Percentiles rank a stretch among this genome's conserved stretches.
phyloP scores from a whole-genome alignment of 805 yeast species.

The Wickerhamomyces kurtzmanii region DNA sequence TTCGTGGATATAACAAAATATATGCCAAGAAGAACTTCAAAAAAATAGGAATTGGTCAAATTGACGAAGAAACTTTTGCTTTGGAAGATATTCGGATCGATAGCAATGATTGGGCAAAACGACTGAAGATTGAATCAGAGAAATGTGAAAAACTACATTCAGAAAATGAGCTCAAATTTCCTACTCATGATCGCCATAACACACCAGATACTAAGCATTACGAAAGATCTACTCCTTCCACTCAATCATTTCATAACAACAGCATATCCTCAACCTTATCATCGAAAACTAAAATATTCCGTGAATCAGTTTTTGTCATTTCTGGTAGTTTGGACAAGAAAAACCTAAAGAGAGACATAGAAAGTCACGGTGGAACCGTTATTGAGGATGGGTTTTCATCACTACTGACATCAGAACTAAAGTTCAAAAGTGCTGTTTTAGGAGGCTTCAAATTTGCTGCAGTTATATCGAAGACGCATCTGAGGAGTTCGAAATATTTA shows the following conservation, averaged over 20 bases:
- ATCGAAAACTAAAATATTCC: conserved; percentile 13
- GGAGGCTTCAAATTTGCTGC: conserved; percentile 46
- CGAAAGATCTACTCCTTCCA: background rate
- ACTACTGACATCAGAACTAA: conserved; percentile 10
- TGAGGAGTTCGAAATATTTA: conserved; percentile 66
- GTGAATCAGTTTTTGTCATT: conserved; percentile 27
- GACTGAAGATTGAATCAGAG: conserved; percentile 18
- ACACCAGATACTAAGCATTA: background rate
- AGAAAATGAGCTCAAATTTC: too few species aligned
- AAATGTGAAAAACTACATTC: conserved; percentile 5
- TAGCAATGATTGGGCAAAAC: conserved; percentile 22
- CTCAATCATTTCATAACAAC: too few species aligned
- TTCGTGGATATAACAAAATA: conserved; percentile 52
- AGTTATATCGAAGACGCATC: conserved; percentile 44
- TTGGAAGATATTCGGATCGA: conserved; percentile 22
- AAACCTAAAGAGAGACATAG: conserved; percentile 24
- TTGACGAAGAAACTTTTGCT: conserved; percentile 12
- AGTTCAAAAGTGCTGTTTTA: conserved; percentile 4
- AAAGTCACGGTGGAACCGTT: conserved; percentile 32
- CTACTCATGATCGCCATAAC: conserved; percentile 1
- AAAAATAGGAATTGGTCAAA: conserved; percentile 7
- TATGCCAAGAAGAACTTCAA: conserved; percentile 19
- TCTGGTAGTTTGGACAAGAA: conserved; percentile 25
- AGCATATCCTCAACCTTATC: background rate
- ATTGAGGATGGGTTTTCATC: conserved; percentile 23